Percentiles rank a stretch among this genome's conserved stretches.
phyloP scores from a whole-genome alignment of 345 rosid species.

The Eucalyptus coolabah region DNA sequence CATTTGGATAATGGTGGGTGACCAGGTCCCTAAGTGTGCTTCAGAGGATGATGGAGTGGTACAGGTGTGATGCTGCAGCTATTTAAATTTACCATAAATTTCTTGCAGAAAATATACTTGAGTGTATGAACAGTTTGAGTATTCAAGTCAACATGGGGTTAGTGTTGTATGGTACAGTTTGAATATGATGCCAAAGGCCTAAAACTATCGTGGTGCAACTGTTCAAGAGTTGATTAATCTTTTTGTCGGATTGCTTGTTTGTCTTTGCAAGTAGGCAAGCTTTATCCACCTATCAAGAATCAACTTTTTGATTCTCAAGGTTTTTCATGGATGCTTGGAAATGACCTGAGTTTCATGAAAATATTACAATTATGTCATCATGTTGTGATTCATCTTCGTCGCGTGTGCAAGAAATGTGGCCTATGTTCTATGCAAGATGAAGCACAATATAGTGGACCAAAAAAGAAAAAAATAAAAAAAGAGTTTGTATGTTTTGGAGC shows the following conservation, averaged over 20 bases:
- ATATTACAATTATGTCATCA: background rate
- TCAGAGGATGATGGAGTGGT: slow-evolving; percentile 66
- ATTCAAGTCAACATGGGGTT: background rate
- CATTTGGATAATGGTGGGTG: slow-evolving; percentile 37
- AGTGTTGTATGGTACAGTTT: background rate
- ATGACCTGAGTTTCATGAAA: background rate
- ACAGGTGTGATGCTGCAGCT: slow-evolving; percentile 33
- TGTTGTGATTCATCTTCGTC: background rate
- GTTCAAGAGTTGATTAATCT: background rate
- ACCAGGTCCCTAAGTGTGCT: slow-evolving; percentile 59
- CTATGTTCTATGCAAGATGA: background rate
- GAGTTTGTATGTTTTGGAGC: background rate
- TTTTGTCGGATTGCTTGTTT: background rate
- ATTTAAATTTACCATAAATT: background rate
- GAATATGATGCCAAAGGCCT: background rate
- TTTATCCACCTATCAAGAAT: background rate
- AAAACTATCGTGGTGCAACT: background rate
- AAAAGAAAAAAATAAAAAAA: too few species aligned
- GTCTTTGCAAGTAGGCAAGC: background rate
- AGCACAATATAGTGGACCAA: background rate
- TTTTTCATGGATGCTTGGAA: background rate
- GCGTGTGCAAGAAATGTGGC: background rate
- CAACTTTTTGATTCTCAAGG: background rate
- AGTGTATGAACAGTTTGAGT: background rate
- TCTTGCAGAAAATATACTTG: background rate